These are phyloP conservation scores for Ophiostoma ips DNA, from an alignment of 2,329 filamentous ascomycete genomes.

Conservation along the genomic window DNA sequence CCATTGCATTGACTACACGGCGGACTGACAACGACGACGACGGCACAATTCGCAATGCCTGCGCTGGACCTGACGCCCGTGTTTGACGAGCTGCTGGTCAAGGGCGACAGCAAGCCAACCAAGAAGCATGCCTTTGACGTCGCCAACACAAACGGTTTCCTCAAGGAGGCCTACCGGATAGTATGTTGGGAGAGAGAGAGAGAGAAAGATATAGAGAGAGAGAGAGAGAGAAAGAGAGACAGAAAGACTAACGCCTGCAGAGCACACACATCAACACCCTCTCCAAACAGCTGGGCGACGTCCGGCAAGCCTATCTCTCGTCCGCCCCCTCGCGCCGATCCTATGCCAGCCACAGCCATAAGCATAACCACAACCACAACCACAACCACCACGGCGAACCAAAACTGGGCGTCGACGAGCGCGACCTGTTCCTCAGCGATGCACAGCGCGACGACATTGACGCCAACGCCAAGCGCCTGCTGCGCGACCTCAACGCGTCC, in stretches of 20 bases:
- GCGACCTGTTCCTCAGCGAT: constrained; percentile 46
- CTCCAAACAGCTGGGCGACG: constrained; percentile 63
- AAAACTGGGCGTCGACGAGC: background rate
- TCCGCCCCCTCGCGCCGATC: constrained; percentile 51
- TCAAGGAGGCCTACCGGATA: constrained; percentile 89
- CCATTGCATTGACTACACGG: no score
- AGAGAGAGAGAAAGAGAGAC: background rate
- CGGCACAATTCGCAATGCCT: constrained; percentile 4
- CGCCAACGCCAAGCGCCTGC: constrained; percentile 68
- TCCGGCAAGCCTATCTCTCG: constrained; percentile 84
- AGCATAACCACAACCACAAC: constrained; percentile 28
- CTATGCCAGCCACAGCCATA: constrained; percentile 29
- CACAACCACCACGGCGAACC: constrained; percentile 21
- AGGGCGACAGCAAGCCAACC: constrained; percentile 10
- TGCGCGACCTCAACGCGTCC: constrained; percentile 71
- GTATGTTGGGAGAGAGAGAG: constrained; percentile 33
- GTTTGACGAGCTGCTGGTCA: constrained; percentile 54
- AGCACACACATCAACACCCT: constrained; percentile 75
- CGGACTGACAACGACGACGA: no score
- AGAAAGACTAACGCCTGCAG: constrained; percentile 28
- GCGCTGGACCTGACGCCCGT: constrained; percentile 48
- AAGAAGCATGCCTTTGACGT: constrained; percentile 25
- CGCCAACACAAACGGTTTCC: constrained; percentile 62
- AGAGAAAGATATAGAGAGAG: background rate
- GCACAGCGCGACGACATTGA: constrained; percentile 76